These are phyloP conservation scores for Epicoccum sorghinum DNA, from an alignment of 2,329 filamentous ascomycete species.

Conservation along the genomic window DNA sequence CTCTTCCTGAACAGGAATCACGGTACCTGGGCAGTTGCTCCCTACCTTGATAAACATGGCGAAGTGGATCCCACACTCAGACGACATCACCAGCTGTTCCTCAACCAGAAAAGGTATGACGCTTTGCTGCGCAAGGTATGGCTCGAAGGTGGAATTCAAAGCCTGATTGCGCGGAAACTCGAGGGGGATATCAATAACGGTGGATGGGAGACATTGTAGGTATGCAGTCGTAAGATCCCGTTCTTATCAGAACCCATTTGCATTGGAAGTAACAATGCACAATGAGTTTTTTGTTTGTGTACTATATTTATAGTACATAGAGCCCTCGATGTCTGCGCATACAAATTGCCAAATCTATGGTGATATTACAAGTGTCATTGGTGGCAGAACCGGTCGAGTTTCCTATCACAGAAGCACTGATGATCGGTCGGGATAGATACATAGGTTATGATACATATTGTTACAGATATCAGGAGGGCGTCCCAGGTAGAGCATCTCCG, in stretches of 20 bases:
- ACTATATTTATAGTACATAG: too few relatives aligned
- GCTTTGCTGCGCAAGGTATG: constrained; percentile 83
- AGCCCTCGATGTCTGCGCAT: too few relatives aligned
- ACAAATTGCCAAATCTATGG: too few relatives aligned
- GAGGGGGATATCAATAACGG: constrained; percentile 97
- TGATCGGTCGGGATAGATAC: neutral
- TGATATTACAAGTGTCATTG: too few relatives aligned
- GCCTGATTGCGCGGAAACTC: constrained; percentile 84
- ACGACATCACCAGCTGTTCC: constrained; percentile 84
- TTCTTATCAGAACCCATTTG: neutral
- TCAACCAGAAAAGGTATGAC: constrained; percentile 95
- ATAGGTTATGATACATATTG: constrained; percentile 1
- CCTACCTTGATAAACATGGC: constrained; percentile 94
- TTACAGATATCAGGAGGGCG: constrained; percentile 9
- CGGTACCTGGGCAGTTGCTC: constrained; percentile 84
- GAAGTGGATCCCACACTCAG: constrained; percentile 90
- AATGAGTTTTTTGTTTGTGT: too few relatives aligned
- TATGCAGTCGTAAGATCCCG: neutral
- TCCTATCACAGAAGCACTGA: too few relatives aligned
- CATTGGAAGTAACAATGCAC: neutral
- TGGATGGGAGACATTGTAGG: constrained; percentile 80
- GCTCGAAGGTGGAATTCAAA: constrained; percentile 85
- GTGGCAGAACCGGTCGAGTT: too few relatives aligned
- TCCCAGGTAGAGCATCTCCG: constrained; percentile 1
- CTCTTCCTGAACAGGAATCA: constrained; percentile 82